A percentile compares a stretch with the other conserved stretches of the same genome.
Evolutionary conservation across 805 yeast genomes (phyloP).

Genomic region (Candida silvatica): DNA sequence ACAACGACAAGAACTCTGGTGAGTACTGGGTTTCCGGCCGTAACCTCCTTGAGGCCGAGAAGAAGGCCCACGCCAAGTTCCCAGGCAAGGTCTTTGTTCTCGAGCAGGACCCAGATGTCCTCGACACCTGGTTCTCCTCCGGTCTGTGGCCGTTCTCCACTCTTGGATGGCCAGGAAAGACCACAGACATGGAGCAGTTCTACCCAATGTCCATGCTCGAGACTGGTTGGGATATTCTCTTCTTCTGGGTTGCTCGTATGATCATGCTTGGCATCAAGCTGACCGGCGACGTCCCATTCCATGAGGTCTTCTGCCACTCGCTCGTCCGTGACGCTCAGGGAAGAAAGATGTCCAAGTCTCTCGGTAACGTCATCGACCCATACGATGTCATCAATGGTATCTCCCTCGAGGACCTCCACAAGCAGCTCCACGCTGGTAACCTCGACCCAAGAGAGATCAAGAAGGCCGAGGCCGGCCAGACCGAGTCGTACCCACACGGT

Average conservation of each 20-base stretch:
- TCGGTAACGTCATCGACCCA: conserved; percentile 96
- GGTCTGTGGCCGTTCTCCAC: conserved; percentile 98
- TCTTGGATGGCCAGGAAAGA: conserved; percentile 85
- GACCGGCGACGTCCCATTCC: conserved; percentile 88
- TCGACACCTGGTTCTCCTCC: conserved; percentile 98
- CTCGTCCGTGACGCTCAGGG: conserved; percentile 99
- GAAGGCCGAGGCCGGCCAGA: conserved; percentile 84
- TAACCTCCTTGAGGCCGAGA: conserved; percentile 70
- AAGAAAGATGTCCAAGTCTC: conserved; percentile 95
- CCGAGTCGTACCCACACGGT: conserved; percentile 87
- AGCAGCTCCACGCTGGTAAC: conserved; percentile 71
- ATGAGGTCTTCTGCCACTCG: conserved; percentile 96
- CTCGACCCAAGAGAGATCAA: conserved; percentile 82
- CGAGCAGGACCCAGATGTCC: conserved; percentile 95
- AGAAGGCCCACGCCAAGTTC: conserved; percentile 69
- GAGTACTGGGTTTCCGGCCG: conserved; percentile 90
- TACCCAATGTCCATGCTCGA: conserved; percentile 92
- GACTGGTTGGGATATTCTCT: conserved; percentile 98
- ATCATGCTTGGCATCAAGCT: conserved; percentile 82
- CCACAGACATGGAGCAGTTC: conserved; percentile 66
- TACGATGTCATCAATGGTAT: conserved; percentile 90
- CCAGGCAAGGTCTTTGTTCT: conserved; percentile 62
- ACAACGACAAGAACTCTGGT: conserved; percentile 52
- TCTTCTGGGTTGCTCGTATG: conserved; percentile 99
- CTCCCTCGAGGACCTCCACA: conserved; percentile 68